Base-by-base conservation (phyloP, 805 yeast genomes). In the Candida nanaspora region DNA sequence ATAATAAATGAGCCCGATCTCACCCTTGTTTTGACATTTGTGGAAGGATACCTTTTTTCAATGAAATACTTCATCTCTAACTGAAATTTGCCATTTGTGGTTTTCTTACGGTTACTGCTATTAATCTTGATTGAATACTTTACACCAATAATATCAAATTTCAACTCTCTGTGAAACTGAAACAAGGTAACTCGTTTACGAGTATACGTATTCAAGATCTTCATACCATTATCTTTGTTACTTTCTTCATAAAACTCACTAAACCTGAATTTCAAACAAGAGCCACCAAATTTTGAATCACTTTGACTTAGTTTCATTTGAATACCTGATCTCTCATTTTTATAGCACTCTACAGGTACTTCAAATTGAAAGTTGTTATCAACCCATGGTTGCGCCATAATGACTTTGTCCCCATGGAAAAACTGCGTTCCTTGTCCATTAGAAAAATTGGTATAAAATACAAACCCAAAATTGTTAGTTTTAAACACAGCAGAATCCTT, bases 361-460 rank as follows among this genome's bases (percentile, higher is more conserved):
- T 59, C 53, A 19, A 43, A 46, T 45, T 68, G 71, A 15, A 66
- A 41, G 16, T 57, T 57, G 1, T 53, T 51, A 42, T 69, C 59
- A 9, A 66, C 67, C 74, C 76, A 70, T 6, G 34, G 49, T 1
- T 50, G 38, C n/a, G n/a, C n/a, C n/a, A n/a, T n/a, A n/a, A n/a
- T n/a, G n/a, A n/a, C n/a, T n/a, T n/a, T n/a, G n/a, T n/a, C n/a
- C n/a, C n/a, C n/a, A n/a, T 13, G 46, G 37, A 40, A 42, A 66
- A 0, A 62, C 53, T 4, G 41, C 43, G 2, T 44, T 37, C 1
- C 76, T 42, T 63, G 62, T 8, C 75, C 76, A 18, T 48, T 54
- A 20, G 57, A 52, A 46, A 70, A 70, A 40, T 63, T 62, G 0
- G 73, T 66, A 43, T 66, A 68, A 40, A 69, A 70, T 1, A 52